phyloP scores from a whole-genome alignment of 495 filamentous ascomycete genomes.

The Penicillium cosmopolitanum region DNA sequence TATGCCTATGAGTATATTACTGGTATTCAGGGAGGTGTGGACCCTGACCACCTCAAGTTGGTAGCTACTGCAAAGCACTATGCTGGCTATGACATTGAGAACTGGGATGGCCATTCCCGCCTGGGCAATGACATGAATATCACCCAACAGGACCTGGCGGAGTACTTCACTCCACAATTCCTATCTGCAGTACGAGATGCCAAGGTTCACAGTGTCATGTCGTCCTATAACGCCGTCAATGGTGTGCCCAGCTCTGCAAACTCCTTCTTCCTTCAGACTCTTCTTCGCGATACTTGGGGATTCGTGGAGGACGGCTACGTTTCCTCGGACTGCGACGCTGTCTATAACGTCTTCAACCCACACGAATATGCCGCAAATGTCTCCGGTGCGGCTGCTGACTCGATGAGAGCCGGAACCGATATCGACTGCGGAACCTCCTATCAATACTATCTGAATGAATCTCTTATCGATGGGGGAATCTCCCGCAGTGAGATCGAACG shows the following conservation, averaged over 20 bases:
- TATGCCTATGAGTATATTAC: conserved; percentile 63
- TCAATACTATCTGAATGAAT: conserved; percentile 50
- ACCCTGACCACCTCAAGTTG: conserved; percentile 53
- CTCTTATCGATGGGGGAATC: conserved; percentile 51
- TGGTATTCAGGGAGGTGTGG: conserved; percentile 60
- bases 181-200: conserved; percentile 50
- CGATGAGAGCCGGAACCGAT: conserved; percentile 63
- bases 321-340: conserved; percentile 60
- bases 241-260: conserved; percentile 61
- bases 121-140: conserved; percentile 61
- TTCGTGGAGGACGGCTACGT: conserved; percentile 58
- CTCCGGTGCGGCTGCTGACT: conserved; percentile 52
- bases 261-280: conserved; percentile 58
- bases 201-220: conserved; percentile 61
- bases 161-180: conserved; percentile 52
- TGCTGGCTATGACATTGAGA: conserved; percentile 68
- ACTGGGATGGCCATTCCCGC: conserved; percentile 55
- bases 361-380: conserved; percentile 55
- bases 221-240: conserved; percentile 65
- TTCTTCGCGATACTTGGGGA: conserved; percentile 56
- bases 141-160: conserved; percentile 55
- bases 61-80: conserved; percentile 68
- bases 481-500: conserved; percentile 54
- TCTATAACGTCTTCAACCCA: conserved; percentile 59
- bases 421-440: conserved; percentile 64